A percentile compares a stretch with the other conserved stretches of the same genome.
Evolutionary conservation across 2,329 filamentous ascomycete genomes (phyloP).

Genomic region (Diaporthe aspalathi): DNA sequence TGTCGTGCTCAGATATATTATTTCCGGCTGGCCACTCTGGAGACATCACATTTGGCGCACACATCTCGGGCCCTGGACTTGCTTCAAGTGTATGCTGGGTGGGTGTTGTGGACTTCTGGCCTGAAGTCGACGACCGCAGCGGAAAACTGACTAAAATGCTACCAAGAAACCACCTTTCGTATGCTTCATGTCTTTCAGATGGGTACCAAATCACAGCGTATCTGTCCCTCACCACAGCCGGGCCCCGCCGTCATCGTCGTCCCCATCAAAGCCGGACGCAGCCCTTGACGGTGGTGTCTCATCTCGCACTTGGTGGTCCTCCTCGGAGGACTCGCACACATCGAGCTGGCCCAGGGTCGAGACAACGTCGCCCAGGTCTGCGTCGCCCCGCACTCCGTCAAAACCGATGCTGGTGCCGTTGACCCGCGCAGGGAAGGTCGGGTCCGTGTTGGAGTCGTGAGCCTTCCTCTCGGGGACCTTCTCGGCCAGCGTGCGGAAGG

Average conservation of each 20-base stretch:
- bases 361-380: not conserved
- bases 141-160: not conserved
- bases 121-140: not conserved
- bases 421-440: constrained; percentile 11
- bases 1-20: no score
- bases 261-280: constrained; percentile 3
- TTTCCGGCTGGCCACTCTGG: no score
- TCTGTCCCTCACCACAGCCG: not conserved
- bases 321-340: not conserved
- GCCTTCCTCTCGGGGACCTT: constrained; percentile 44
- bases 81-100: not conserved
- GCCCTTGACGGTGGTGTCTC: not conserved
- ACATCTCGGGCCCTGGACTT: not conserved
- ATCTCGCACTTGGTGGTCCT: not conserved
- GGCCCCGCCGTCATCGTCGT: constrained; percentile 7
- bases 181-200: not conserved
- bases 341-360: not conserved
- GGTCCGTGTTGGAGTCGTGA: constrained; percentile 49
- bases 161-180: not conserved
- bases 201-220: not conserved
- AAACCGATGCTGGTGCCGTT: not conserved
- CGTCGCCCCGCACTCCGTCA: not conserved
- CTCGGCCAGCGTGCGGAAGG: constrained; percentile 45
- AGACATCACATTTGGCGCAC: no score
- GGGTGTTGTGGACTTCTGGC: no score